phyloP scores from a whole-genome alignment of 306 rosid species.

The Malus sylvestris region DNA sequence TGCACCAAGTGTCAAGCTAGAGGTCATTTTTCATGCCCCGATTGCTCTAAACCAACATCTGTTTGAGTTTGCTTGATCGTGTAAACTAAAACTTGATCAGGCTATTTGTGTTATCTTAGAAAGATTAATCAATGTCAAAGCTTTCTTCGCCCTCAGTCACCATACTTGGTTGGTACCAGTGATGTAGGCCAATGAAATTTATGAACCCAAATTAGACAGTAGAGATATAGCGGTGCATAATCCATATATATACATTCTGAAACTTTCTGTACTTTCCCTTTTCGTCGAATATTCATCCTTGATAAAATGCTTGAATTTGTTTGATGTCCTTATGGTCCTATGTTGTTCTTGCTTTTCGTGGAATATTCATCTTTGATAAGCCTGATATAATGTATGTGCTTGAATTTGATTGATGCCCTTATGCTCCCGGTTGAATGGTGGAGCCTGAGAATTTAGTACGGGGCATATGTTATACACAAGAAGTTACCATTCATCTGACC shows the following conservation, averaged over 20 bases:
- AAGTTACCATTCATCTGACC: not conserved
- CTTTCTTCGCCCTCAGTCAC: not conserved
- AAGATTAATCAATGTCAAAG: not conserved
- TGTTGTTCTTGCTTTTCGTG: not conserved
- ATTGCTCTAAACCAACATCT: slow-evolving; percentile 38
- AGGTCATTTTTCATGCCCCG: slow-evolving; percentile 78
- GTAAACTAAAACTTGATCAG: not conserved
- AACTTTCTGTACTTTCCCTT: not conserved
- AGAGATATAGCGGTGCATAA: not conserved
- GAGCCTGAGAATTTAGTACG: not conserved
- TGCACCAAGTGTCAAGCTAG: slow-evolving; percentile 61
- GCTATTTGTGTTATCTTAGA: not conserved
- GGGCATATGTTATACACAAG: not conserved
- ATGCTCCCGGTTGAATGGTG: not conserved
- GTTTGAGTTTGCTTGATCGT: not conserved
- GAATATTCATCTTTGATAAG: not conserved
- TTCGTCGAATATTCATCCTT: not conserved
- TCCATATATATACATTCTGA: not conserved
- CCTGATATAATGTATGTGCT: not conserved
- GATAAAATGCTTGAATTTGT: not conserved
- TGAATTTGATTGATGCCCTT: not conserved
- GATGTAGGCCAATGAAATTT: not conserved
- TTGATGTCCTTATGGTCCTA: not conserved
- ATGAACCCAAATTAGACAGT: not conserved
- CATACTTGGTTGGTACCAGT: not conserved